A percentile compares a stretch with the other conserved stretches of the same genome.
Conservation (phyloP, 495 filamentous ascomycete genomes). For the Articulospora tetracladia region DNA sequence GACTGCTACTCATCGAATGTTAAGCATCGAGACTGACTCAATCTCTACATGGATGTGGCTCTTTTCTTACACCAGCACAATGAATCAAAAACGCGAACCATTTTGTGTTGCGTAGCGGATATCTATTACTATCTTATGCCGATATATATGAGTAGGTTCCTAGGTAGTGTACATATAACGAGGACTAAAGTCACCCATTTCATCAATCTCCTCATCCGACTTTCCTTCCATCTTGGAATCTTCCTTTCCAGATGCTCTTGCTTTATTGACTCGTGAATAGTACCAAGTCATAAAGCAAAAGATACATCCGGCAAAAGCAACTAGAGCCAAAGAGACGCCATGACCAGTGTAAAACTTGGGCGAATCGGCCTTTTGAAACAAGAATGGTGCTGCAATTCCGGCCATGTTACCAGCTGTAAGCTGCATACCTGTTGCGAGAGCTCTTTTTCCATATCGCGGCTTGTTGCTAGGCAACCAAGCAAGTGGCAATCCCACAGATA, state of each 20-base stretch:
- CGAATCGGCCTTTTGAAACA: slow-evolving; percentile 42
- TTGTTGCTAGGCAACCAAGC: slow-evolving; percentile 58
- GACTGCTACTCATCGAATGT: too few species aligned
- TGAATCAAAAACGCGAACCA: too few species aligned
- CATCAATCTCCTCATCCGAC: slow-evolving; percentile 61
- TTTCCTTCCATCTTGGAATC: slow-evolving; percentile 50
- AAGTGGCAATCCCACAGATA: slow-evolving; percentile 63
- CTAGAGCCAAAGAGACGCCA: slow-evolving; percentile 49
- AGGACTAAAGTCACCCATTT: slow-evolving; percentile 67
- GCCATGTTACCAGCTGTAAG: slow-evolving; percentile 63
- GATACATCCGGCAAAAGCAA: slow-evolving; percentile 46
- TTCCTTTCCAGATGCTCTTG: slow-evolving; percentile 47
- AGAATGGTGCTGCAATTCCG: slow-evolving; percentile 67
- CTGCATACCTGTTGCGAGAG: slow-evolving; percentile 66
- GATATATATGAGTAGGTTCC: not conserved
- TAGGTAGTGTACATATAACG: slow-evolving; percentile 55
- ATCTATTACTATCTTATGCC: not conserved
- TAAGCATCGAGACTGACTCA: too few species aligned
- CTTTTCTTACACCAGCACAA: too few species aligned
- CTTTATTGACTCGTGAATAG: slow-evolving; percentile 50
- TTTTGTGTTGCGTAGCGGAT: too few species aligned
- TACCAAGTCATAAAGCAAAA: slow-evolving; percentile 40
- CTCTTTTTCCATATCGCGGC: slow-evolving; percentile 69
- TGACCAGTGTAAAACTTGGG: slow-evolving; percentile 51
- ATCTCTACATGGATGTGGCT: too few species aligned